Conservation (phyloP, 345 rosid genomes). For the Stellera chamaejasme region DNA sequence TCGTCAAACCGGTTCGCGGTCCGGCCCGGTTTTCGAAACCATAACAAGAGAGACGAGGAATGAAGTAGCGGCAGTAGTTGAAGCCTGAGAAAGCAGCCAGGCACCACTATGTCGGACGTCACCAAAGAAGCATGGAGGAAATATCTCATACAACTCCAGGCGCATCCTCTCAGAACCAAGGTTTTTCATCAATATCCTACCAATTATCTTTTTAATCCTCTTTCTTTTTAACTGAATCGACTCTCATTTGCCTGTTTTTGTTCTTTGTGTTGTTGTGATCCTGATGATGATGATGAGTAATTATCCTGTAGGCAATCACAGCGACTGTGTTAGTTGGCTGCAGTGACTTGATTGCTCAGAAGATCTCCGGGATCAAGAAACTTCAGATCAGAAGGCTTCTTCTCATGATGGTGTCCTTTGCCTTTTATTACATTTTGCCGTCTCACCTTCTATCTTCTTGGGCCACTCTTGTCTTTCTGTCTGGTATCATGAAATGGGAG, state of each 20-base stretch:
- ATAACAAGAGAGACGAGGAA: too few species aligned
- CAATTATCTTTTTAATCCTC: slow-evolving; percentile 4
- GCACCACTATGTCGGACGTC: slow-evolving; percentile 60
- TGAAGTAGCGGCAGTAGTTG: too few species aligned
- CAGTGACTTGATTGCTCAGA: slow-evolving; percentile 80
- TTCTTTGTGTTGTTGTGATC: not conserved
- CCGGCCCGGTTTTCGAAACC: too few species aligned
- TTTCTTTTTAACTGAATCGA: not conserved
- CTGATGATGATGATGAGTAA: not conserved
- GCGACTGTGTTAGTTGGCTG: slow-evolving; percentile 71
- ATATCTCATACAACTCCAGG: slow-evolving; percentile 80
- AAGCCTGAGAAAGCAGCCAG: too few species aligned
- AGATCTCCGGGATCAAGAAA: slow-evolving; percentile 66
- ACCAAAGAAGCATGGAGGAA: slow-evolving; percentile 85
- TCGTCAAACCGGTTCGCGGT: too few species aligned
- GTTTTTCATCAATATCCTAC: slow-evolving; percentile 20
- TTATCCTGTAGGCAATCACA: slow-evolving; percentile 55
- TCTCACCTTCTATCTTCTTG: not conserved
- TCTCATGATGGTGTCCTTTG: slow-evolving; percentile 51
- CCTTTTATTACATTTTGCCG: slow-evolving; percentile 3
- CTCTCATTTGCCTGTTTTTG: not conserved
- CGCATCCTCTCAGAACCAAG: slow-evolving; percentile 81
- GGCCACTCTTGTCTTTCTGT: too few species aligned
- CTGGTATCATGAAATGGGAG: too few species aligned
- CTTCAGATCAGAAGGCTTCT: slow-evolving; percentile 65